phyloP scores from a whole-genome alignment of 768 basidiomycete species.

The Leccinum disarticulatum region DNA sequence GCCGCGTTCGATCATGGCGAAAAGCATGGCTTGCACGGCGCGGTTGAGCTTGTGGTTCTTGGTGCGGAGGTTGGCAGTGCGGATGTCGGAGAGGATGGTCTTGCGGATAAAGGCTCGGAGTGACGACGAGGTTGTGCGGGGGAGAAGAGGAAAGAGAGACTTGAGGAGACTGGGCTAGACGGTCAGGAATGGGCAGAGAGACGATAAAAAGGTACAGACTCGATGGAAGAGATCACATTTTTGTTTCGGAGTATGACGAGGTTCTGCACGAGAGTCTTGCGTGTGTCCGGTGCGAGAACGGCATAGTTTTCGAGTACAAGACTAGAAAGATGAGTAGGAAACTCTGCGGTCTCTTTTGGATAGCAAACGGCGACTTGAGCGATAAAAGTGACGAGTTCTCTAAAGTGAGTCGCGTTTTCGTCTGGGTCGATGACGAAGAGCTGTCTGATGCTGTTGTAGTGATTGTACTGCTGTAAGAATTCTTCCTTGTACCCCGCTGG shows the following conservation, averaged over 20 bases:
- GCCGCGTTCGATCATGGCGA: conserved; percentile 93
- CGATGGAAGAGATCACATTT: conserved; percentile 86
- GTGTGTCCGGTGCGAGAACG: conserved; percentile 72
- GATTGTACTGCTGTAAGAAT: conserved; percentile 95
- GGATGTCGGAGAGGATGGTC: conserved; percentile 92
- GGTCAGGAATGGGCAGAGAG: conserved; percentile 6
- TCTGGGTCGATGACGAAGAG: conserved; percentile 82
- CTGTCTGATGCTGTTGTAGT: conserved; percentile 84
- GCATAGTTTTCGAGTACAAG: conserved; percentile 81
- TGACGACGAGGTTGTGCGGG: conserved; percentile 85
- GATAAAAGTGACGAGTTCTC: conserved; percentile 89
- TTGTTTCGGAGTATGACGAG: conserved; percentile 93
- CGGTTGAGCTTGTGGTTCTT: conserved; percentile 97
- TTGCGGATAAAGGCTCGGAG: conserved; percentile 86
- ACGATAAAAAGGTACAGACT: conserved; percentile 51
- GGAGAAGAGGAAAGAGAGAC: conserved; percentile 90
- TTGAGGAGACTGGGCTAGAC: conserved; percentile 66
- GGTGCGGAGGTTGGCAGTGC: conserved; percentile 80
- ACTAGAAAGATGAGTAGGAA: conserved; percentile 76
- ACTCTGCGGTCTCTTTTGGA: conserved; percentile 84
- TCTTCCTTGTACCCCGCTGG: conserved; percentile 90
- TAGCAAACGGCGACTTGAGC: conserved; percentile 81
- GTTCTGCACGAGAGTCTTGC: conserved; percentile 85
- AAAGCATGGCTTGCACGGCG: conserved; percentile 93
- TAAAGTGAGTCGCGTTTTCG: conserved; percentile 82